These are phyloP conservation scores for Russula lepida DNA, from an alignment of 768 basidiomycete genomes.

Conservation along the genomic window DNA sequence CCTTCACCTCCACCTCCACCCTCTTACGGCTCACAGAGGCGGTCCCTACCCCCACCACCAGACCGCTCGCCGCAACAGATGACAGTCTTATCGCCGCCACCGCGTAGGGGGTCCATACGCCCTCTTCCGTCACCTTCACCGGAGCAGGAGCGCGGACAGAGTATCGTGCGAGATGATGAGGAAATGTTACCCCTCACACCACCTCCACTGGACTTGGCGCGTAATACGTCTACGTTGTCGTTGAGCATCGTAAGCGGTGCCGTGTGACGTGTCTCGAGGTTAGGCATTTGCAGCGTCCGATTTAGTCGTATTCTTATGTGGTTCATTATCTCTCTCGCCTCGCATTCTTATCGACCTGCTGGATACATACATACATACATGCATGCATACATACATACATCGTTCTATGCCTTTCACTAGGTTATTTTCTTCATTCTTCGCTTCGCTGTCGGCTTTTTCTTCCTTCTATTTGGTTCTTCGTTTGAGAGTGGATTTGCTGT, in stretches of 20 bases:
- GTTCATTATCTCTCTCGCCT: background rate
- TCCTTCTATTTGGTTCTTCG: background rate
- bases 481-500: background rate
- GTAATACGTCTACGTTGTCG: slow-evolving; percentile 20
- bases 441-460: background rate
- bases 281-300: background rate
- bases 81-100: slow-evolving; percentile 53
- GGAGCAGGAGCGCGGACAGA: slow-evolving; percentile 6
- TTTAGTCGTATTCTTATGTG: background rate
- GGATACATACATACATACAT: no score
- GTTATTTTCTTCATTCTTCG: background rate
- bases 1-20: slow-evolving; percentile 21
- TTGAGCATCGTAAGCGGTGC: slow-evolving; percentile 19
- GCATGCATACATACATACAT: no score
- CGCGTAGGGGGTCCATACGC: slow-evolving; percentile 42
- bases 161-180: background rate
- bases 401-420: background rate
- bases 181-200: background rate
- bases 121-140: slow-evolving; percentile 14
- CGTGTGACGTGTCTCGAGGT: background rate
- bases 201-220: slow-evolving; percentile 8
- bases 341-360: background rate
- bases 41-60: slow-evolving; percentile 21
- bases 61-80: slow-evolving; percentile 31
- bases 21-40: slow-evolving; percentile 24